Base-by-base conservation (phyloP, 495 filamentous ascomycete species). In the Penicillium cinerascens region DNA sequence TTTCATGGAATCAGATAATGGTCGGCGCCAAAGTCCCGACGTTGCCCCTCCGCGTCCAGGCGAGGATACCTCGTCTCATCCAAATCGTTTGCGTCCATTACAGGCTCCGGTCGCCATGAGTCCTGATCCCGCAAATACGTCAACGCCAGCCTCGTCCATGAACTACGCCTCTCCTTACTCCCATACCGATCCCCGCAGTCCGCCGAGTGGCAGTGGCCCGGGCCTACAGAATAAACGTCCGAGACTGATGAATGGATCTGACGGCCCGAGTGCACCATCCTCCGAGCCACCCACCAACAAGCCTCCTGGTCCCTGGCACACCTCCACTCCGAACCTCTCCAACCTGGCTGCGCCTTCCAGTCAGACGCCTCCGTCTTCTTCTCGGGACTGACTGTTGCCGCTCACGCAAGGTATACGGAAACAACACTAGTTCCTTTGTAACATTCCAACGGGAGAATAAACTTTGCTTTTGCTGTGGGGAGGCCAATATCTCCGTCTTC, bases 201-300 rank as follows among this genome's bases (percentile, higher is more conserved):
- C 63, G 15, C 55, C 52, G 10, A 44, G 42, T 9, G 60, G 47
- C 13, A 68, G 47, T 45, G 55, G 45, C 21, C 23, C 56, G n/a
- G 56, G 54, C 8, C 64, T 64, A 7, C 69, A 68, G 16, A 57
- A 63, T 6, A 77, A 77, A 58, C 70, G 74, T 13, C 68, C 65
- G 16, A 69, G 73, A 4, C 55, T 77, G 33, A 77, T 73, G 67
- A 77, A 77, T 48, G 72, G 74, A 18, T 63, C 69, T 1, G 66
- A 68, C 20, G 36, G 67, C 10, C 26, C 56, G 0, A 38, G 49
- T 11, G 56, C 58, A 21, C 33, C 53, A 1, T 46, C 44, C 7
- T 48, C 50, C 3, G 56, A 67, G 13, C 40, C 57, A n/a, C 27
- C 58, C 8, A 35, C 20, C n/a, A 52, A 47, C 20, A 44, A 47